Conservation (phyloP, 2,329 filamentous ascomycete species). For the Penicillium frequentans region DNA sequence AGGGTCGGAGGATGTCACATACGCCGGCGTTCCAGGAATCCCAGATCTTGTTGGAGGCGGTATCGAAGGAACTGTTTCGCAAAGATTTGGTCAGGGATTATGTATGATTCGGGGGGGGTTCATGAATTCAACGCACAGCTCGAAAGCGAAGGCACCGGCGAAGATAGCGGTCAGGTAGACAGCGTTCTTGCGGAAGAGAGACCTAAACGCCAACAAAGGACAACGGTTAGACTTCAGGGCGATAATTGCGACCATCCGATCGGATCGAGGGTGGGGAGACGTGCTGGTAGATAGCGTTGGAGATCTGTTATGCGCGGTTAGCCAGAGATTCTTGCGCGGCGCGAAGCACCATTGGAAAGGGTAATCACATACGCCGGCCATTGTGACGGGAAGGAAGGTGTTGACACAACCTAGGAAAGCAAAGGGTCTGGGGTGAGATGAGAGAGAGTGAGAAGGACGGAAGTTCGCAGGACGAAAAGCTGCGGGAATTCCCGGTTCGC, state of each 20-base stretch:
- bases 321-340: conserved; percentile 21
- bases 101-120: conserved; percentile 1
- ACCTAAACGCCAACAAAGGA: conserved; percentile 52
- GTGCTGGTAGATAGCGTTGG: conserved; percentile 62
- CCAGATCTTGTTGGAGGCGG: conserved; percentile 81
- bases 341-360: conserved; percentile 32
- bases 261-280: conserved; percentile 31
- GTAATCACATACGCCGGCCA: conserved; percentile 49
- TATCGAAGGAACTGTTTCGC: conserved; percentile 72
- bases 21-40: conserved; percentile 88
- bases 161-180: conserved; percentile 88
- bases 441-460: conserved; percentile 26
- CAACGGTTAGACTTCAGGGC: conserved; percentile 17
- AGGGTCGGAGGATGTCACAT: conserved; percentile 48
- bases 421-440: background rate
- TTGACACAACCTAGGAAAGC: conserved; percentile 14
- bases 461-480: conserved; percentile 33
- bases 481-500: conserved; percentile 39
- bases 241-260: conserved; percentile 16
- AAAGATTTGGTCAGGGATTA: conserved; percentile 19
- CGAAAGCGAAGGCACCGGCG: conserved; percentile 80
- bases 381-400: conserved; percentile 45
- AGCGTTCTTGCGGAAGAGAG: conserved; percentile 81
- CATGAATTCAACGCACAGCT: conserved; percentile 68
- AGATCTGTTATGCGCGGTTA: conserved; percentile 43